Base-by-base conservation (phyloP, 768 basidiomycete genomes). In the Termitomyces sp. region DNA sequence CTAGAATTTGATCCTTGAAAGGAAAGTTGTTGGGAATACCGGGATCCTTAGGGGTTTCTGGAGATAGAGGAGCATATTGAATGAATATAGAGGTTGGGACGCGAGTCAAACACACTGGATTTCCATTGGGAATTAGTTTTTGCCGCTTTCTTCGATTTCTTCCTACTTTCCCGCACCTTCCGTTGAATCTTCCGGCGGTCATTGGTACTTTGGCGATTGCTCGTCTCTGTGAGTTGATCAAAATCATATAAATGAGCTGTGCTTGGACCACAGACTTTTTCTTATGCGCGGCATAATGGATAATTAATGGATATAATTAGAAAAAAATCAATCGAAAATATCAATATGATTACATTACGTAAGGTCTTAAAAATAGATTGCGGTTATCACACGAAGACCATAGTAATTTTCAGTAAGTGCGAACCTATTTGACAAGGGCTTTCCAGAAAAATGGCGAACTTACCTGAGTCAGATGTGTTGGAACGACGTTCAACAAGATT, bases 1-100 rank as follows among this genome's bases (percentile, higher is more conserved):
- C 94, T 30, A 98, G 76, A 61, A 98, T 88, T 72, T 93, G 87
- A 66, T 95, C 94, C 73, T 96, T 98, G 80, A 87, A 94, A 4
- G 92, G 94, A 74, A 94, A 94, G 58, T 85, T 86, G 72, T 90
- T 95, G 7, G 94, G 94, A 63, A 97, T 94, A 46, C 94, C 94
- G 32, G 90, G 92, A 70, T 98, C 94, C 70, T 92, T 94, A 66
- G 83, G 80, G 60, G 86, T 83, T 71, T 90, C 90, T 90, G 61
- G 43, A 13, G 30, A 43, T n/a, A 32, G 54, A 45, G 51, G n/a
- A 32, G 16, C 28, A 30, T 8, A 45, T 22, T 50, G 2, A 28
- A 30, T 12, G 14, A 14, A 33, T 1, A 45, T 14, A 58, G n/a
- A 58, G 47, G 43, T 54, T 54, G 24, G 22, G 24, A 38, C 10